A percentile compares a stretch with the other conserved stretches of the same genome.
These are phyloP conservation scores for Colletotrichum incanum DNA, from an alignment of 2,329 filamentous ascomycete genomes.

Conservation along the genomic window DNA sequence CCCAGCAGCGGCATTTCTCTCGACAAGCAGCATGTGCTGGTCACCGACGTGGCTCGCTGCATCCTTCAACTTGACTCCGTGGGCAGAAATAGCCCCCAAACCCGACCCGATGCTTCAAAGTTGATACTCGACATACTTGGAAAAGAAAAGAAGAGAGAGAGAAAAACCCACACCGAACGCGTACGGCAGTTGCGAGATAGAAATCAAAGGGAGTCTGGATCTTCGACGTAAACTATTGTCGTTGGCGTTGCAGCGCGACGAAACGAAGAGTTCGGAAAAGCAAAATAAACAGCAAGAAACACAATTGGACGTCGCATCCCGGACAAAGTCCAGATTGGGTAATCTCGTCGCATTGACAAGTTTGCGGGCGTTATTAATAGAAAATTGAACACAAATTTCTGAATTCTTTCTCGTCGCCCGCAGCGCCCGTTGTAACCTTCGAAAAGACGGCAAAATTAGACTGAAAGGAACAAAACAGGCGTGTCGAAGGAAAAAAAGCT, in stretches of 20 bases:
- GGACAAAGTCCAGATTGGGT: slow-evolving; percentile 30
- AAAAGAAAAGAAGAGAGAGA: no score
- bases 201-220: not conserved
- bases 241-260: slow-evolving; percentile 28
- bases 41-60: slow-evolving; percentile 1
- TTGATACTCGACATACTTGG: not conserved
- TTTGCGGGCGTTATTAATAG: slow-evolving; percentile 33
- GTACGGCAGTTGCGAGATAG: not conserved
- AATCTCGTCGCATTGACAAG: slow-evolving; percentile 40
- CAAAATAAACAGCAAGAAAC: slow-evolving; percentile 37
- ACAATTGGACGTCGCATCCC: slow-evolving; percentile 34
- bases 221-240: slow-evolving; percentile 6
- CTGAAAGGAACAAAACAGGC: not conserved
- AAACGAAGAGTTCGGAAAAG: slow-evolving; percentile 29
- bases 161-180: no score
- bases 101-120: not conserved
- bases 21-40: slow-evolving; percentile 10
- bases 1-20: slow-evolving; percentile 22
- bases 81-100: not conserved
- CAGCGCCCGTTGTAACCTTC: slow-evolving; percentile 2
- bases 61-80: not conserved
- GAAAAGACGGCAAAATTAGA: not conserved
- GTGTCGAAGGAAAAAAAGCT: not conserved
- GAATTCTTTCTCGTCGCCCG: not conserved
- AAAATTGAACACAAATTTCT: slow-evolving; percentile 18